Evolutionary conservation across 441 rosid species (phyloP), one percentile per base, ranked within the genome.

Genomic region (Gossypium lobatum): DNA sequence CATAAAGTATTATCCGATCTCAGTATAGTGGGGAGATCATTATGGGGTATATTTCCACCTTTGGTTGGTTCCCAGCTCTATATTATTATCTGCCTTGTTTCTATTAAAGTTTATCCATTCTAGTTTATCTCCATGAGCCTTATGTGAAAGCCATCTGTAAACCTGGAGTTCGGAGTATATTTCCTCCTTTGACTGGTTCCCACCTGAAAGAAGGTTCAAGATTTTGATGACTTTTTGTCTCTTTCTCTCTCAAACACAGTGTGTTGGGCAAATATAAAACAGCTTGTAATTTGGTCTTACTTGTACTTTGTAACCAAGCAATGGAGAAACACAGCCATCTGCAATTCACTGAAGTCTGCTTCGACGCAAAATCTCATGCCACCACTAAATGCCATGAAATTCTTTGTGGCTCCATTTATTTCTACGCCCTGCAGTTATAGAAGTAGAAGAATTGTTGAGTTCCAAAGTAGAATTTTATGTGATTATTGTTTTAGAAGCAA

Each of bases 281-380:
- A 68, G 4, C 21, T 10, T 16, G 61, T 25, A 10, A 20, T 53
- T 69, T 52, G 17, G 4, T 26, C 72, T 71, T 84, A 93, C 97
- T 96, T 90, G 93, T 87, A 93, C 79, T 88, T 90, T 64, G 93
- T 90, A 52, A 93, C 94, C 52, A 93, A 75, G 87, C 90, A 81
- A 74, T 95, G 99, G 61, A 95, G 87, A 81, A 91, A 93, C 55
- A 88, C 90, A 13, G 98, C 99, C 97, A 93, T 91, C 83, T 95
- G 97, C 80, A 89, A 82, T 79, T 89, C 90, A 9, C 98, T 86
- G 79, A 95, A 95, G 71, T 93, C 97, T 11, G 99, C 85, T 78
- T 98, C 99, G 5, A 95, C 95, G 71, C 98, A 95, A 75, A 95
- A 89, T 81, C 98, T 89, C 99, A 91, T 86, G 70, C 99, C 99